Base-by-base conservation (phyloP, 1,139 yeast species). In the Pichia norvegensis region DNA sequence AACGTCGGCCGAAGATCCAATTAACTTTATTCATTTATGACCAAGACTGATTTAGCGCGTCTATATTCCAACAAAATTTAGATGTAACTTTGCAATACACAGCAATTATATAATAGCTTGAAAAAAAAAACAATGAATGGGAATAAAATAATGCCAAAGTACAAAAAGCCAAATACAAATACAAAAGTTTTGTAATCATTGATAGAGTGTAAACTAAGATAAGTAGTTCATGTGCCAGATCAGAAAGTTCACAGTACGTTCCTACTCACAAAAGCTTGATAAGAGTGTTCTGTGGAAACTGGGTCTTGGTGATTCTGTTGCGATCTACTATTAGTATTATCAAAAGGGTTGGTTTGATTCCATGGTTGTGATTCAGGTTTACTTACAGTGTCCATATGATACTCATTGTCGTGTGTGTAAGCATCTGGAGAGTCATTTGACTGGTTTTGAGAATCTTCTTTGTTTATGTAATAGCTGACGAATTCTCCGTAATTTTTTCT, bases 401-500 rank as follows among this genome's bases (percentile, higher is more conserved):
- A 42, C 25, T 40, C 38, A 17, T 20, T 31, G 9, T 21, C 29
- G 19, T 33, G 40, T 14, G 41, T 19, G 41, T 21, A 33, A 33
- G 36, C 36, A 33, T 33, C 23, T 1, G 23, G 21, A 9, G 21
- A 20, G 10, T 17, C 23, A 33, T 7, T 33, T 19, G 36, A 19
- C 16, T 25, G 31, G 11, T 25, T 33, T 20, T 40, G n/a, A 9
- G 39, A 29, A 16, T 35, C 44, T 37, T 40, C 48, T 21, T 43
- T 43, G 16, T 45, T 40, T 4, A 47, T 29, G 27, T 44, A 49
- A 36, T 45, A 45, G 11, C 43, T 46, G 22, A 40, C 50, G 33
- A 29, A 41, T n/a, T 46, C 45, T 5, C 55, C 55, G 25, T 53
- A 49, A 14, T 43, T 47, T 9, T 39, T 38, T 17, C 42, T 37